Base-by-base conservation (phyloP, 176 grass and related monocot genomes). In the Carex kokanica region DNA sequence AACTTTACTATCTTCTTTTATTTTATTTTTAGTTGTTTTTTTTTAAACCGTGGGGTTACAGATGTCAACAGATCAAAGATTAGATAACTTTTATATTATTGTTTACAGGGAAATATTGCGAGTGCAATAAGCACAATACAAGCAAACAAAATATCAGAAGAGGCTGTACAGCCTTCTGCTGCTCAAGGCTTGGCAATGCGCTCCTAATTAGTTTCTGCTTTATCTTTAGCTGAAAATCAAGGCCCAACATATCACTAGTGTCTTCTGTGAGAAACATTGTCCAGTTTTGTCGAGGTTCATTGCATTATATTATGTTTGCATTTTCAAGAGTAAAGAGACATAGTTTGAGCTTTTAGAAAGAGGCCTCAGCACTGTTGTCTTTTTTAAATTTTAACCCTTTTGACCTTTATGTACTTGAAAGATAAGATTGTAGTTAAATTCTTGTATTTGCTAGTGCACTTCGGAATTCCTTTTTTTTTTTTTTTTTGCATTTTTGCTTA, bases 61-160 rank as follows among this genome's bases (percentile, higher is more conserved):
- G 24, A 34, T 84, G 49, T 55, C 55, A 56, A 32, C 47, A n/a
- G 55, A 15, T 49, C 43, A 52, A 52, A 74, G 45, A 38, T 83
- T 54, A 69, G 16, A 69, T 52, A 66, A 31, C 15, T 56, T 54
- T 58, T 71, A 34, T 29, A n/a, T 51, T 51, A 8, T 78, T 64
- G 49, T 87, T 45, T 31, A 58, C 79, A 99, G 96, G 89, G 83
- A 71, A 95, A 99, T 63, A 86, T 99, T 65, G 89, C 93, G 13
- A 95, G 83, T 83, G 96, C 88, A 54, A 90, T 99, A 69, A 92
- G 38, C 81, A 95, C 93, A 70, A 89, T 99, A 86, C 93, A 95
- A 91, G 88, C 91, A 14, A 99, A 91, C 83, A 99, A 99, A 83
- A 84, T 81, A 52, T 64, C 93, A 36, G 96, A 92, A 69, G 89